A percentile compares a stretch with the other conserved stretches of the same genome.
Conservation (phyloP, 208 protist species). For the Sergeia podlipaevii region DNA sequence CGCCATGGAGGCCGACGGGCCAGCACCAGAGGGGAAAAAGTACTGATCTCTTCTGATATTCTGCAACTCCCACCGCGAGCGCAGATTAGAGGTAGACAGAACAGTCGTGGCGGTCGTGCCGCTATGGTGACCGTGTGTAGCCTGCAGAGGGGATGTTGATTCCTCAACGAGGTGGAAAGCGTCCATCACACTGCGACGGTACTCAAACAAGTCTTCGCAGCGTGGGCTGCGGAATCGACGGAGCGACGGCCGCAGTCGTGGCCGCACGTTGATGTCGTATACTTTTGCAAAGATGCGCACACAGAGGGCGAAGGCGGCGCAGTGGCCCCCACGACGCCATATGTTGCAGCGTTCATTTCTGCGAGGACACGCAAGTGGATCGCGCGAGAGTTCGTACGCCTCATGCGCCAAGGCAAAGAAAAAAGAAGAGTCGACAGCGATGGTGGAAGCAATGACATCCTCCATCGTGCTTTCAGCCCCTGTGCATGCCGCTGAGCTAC, state of each 20-base stretch:
- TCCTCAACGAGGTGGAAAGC: constrained; percentile 27
- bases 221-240: constrained; percentile 15
- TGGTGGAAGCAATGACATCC: neutral
- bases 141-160: too few species aligned
- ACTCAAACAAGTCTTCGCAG: constrained; percentile 27
- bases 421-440: constrained; percentile 23
- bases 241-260: constrained; percentile 17
- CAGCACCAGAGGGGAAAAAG: constrained; percentile 34
- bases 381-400: constrained; percentile 19
- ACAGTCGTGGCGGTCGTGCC: constrained; percentile 11
- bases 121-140: too few species aligned
- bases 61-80: constrained; percentile 31
- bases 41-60: constrained; percentile 53
- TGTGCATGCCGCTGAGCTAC: too few species aligned
- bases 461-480: too few species aligned
- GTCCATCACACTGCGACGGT: constrained; percentile 20
- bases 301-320: constrained; percentile 27
- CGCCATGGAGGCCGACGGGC: neutral
- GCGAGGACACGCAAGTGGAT: neutral
- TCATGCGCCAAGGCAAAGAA: constrained; percentile 35
- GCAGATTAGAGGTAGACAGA: constrained; percentile 33
- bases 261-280: constrained; percentile 19
- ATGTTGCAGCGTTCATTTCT: neutral
- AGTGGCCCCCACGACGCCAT: constrained; percentile 16
- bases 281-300: constrained; percentile 18